phyloP scores from a whole-genome alignment of 2,329 filamentous ascomycete species.

The Dothiorella sarmentorum region DNA sequence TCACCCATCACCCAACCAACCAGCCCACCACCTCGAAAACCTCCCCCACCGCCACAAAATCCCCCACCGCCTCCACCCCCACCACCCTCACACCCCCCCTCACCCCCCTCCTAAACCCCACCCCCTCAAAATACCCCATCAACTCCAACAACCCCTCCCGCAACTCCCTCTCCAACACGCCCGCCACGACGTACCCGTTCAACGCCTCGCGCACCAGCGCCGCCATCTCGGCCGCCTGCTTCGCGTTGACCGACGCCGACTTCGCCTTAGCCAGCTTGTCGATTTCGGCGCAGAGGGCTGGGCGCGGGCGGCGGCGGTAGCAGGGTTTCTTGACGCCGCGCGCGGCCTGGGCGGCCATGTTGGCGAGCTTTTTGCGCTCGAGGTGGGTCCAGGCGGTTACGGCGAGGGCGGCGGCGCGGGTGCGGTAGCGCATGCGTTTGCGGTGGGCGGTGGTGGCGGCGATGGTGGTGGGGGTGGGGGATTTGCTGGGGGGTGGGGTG shows the following conservation, averaged over 20 bases:
- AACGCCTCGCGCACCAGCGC: neutral
- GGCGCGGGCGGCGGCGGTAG: too few relatives aligned
- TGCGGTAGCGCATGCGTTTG: neutral
- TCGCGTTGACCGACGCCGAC: neutral
- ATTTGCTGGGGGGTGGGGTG: too few relatives aligned
- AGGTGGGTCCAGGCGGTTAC: too few relatives aligned
- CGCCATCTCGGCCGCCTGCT: neutral
- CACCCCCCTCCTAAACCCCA: neutral
- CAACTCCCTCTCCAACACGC: neutral
- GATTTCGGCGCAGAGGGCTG: too few relatives aligned
- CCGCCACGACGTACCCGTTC: neutral
- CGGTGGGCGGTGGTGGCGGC: neutral
- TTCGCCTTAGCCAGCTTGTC: neutral
- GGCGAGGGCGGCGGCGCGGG: neutral
- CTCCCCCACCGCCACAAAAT: neutral
- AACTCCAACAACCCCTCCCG: neutral
- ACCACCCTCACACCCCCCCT: neutral
- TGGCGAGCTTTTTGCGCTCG: too few relatives aligned
- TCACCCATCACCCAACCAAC: too few relatives aligned
- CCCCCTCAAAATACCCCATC: neutral
- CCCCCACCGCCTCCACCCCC: neutral
- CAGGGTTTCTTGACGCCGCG: too few relatives aligned
- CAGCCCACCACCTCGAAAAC: neutral
- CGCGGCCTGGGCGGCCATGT: too few relatives aligned
- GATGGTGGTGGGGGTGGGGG: neutral